Percentiles rank a stretch among this genome's conserved stretches.
Evolutionary conservation across 129 eudicot species (phyloP).

Genomic region (Silybum marianum): DNA sequence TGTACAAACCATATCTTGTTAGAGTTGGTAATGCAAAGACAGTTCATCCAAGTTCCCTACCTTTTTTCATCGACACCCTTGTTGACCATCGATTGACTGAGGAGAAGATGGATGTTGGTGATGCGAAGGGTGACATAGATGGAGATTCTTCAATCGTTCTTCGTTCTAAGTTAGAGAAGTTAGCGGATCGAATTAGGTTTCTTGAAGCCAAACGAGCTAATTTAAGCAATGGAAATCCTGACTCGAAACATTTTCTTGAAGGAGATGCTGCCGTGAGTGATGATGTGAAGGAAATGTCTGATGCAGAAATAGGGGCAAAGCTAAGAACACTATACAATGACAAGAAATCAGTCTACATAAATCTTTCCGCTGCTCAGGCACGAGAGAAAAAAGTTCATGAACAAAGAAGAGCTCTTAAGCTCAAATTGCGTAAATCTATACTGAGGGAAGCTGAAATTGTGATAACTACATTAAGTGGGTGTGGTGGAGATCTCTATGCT

Average conservation of each 20-base stretch:
- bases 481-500: constrained; percentile 90
- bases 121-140: constrained; percentile 41
- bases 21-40: constrained; percentile 98
- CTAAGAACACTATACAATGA: constrained; percentile 64
- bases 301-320: constrained; percentile 66
- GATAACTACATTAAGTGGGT: constrained; percentile 92
- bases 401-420: constrained; percentile 69
- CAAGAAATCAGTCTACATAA: constrained; percentile 60
- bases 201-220: constrained; percentile 91
- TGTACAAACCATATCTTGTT: constrained; percentile 93
- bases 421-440: constrained; percentile 69
- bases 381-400: constrained; percentile 73
- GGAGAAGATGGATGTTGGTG: constrained; percentile 44
- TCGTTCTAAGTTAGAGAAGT: constrained; percentile 78
- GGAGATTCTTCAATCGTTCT: constrained; percentile 52
- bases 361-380: constrained; percentile 75
- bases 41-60: constrained; percentile 78
- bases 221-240: constrained; percentile 53
- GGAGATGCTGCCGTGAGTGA: constrained; percentile 44
- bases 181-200: constrained; percentile 70
- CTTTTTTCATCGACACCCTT: constrained; percentile 86
- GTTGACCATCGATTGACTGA: constrained; percentile 76
- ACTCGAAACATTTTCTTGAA: constrained; percentile 32
- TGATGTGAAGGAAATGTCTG: constrained; percentile 61
- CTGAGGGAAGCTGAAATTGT: constrained; percentile 94